Evolutionary conservation across 78 protist genomes (phyloP), one percentile per base, ranked within the genome.

Genomic region (Pigoraptor vietnamica): DNA sequence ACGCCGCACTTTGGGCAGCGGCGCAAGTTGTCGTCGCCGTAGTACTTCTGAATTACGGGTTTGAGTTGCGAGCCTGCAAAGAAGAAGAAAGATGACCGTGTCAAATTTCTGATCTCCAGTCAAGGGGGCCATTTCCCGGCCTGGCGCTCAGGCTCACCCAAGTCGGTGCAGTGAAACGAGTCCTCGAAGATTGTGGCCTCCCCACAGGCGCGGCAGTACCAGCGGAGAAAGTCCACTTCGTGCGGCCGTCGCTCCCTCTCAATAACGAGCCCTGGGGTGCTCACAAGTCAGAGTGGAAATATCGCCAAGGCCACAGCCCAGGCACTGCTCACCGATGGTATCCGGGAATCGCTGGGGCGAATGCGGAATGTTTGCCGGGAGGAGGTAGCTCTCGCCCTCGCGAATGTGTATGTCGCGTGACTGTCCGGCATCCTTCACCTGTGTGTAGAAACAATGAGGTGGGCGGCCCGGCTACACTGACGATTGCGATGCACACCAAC

Each of bases 341-440:
- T 91, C 93, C 0, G 90, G 37, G 25, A 10, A 25, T 0, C 97
- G 91, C 82, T 93, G 93, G 0, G 94, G 94, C 0, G 93, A 81
- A 86, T 95, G 97, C 40, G 97, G 94, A 21, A 95, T 23, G 14
- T 36, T 0, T 19, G 82, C 86, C 23, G 95, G 95, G n/a, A 93
- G 92, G 23, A 90, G 86, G 38, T 91, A 95, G 36, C 91, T 23
- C n/a, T 95, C 90, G 29, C 97, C 97, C 24, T 95, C 95, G 48
- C 40, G 37, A 83, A 95, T 92, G 35, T 0, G n/a, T 6, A 95
- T 39, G 23, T 92, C 92, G 40, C 81, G 32, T 23, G 48, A 37
- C 91, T 40, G 9, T 19, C 25, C 88, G 9, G n/a, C 88, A 0
- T 34, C 88, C 38, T 83, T 6, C 6, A 83, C 23, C 24, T 83